These are phyloP conservation scores for Solanum lycopersicoides DNA, from an alignment of 257 asterid species.

Conservation along the genomic window DNA sequence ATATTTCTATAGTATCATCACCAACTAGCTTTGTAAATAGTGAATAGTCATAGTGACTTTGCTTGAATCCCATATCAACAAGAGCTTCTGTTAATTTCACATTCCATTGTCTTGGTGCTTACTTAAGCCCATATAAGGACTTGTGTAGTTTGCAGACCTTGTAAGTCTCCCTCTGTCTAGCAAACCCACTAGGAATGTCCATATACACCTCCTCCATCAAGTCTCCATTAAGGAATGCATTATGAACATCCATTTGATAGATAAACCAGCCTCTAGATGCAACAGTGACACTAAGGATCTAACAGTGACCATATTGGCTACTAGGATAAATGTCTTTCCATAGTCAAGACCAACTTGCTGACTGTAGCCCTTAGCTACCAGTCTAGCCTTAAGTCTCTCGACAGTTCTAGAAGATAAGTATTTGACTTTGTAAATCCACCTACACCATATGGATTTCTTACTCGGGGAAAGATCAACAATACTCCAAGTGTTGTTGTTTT, in stretches of 20 bases:
- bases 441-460: not conserved
- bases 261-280: not conserved
- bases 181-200: not conserved
- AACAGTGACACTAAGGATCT: not conserved
- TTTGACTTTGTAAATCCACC: not conserved
- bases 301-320: not conserved
- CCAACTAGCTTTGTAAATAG: too few relatives aligned
- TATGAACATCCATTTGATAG: not conserved
- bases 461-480: not conserved
- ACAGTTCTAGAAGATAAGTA: not conserved
- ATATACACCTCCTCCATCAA: too few relatives aligned
- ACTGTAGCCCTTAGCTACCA: not conserved
- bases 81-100: too few relatives aligned
- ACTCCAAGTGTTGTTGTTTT: not conserved
- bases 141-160: too few relatives aligned
- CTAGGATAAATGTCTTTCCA: not conserved
- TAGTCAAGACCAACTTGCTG: not conserved
- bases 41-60: too few relatives aligned
- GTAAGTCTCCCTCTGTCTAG: not conserved
- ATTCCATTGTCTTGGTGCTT: too few relatives aligned
- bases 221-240: not conserved
- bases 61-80: too few relatives aligned
- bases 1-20: too few relatives aligned
- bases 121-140: too few relatives aligned
- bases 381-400: accelerated